Evolutionary conservation across 2,329 filamentous ascomycete genomes (phyloP), one percentile per base, ranked within the genome.

Genomic region (Claviceps sorghi): DNA sequence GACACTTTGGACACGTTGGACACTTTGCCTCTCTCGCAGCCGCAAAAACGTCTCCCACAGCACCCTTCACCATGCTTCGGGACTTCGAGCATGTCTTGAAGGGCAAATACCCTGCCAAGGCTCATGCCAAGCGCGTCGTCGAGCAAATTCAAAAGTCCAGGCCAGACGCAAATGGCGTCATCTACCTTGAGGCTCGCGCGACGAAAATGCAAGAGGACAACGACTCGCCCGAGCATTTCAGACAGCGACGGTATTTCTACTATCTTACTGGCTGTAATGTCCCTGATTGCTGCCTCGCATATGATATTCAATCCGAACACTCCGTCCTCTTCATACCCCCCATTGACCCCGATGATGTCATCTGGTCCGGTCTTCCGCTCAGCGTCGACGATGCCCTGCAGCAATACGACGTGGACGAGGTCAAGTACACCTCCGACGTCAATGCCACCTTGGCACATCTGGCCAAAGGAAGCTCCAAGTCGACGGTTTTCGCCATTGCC

Each of bases 241-340:
- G 88, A 58, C 90, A 96, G 70, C 86, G 90, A 57, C 84, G 93
- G 52, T 87, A 82, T 67, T 98, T 98, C 72, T 96, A 86, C 78
- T 98, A 98, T 69, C 75, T 97, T 45, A 91, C 88, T 26, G 93
- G 93, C 60, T 94, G 74, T 64, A 77, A 82, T 56, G 76, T 94
- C 32, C 79, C 90, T 54, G 89, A 96, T 67, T 84, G 84, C 61
- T 83, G 83, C 64, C 78, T 88, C 55, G 78, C 84, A 53, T 95
- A 96, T 72, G 84, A 95, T 58, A 83, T 95, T 53, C 73, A 78
- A 46, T 76, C 79, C 48, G 77, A 82, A 58, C 80, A 82, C 60
- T 79, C 90, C 42, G 94, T 84, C 2, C 80, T 98, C 48, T 98
- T 90, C 71, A 91, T 98, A 60, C 91, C 93, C 2, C 86, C 89